phyloP scores from a whole-genome alignment of 2,329 filamentous ascomycete genomes.

The Fusarium humuli region DNA sequence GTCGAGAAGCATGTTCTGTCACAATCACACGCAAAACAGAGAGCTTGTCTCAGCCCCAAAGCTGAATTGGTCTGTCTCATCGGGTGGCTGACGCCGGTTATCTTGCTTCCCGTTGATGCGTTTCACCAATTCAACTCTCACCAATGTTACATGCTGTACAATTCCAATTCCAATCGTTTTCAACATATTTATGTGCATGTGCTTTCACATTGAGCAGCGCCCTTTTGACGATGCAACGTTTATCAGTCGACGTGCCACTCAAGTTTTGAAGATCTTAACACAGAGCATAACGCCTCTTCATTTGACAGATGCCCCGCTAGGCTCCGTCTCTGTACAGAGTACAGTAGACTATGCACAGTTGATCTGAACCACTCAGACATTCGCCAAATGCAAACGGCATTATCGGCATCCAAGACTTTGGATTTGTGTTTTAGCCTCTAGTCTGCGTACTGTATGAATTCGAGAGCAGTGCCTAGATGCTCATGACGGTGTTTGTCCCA shows the following conservation, averaged over 20 bases:
- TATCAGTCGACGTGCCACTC: conserved; percentile 4
- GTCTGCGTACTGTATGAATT: conserved; percentile 1
- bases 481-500: conserved; percentile 27
- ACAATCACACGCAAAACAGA: conserved; percentile 17
- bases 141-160: conserved; percentile 9
- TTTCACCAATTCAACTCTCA: conserved; percentile 31
- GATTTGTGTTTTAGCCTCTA: conserved; percentile 23
- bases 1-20: conserved; percentile 2
- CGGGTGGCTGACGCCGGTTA: conserved; percentile 36
- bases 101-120: conserved; percentile 35
- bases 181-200: background rate
- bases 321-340: background rate
- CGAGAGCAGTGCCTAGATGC: conserved; percentile 19
- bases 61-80: conserved; percentile 30
- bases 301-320: conserved; percentile 9
- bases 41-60: conserved; percentile 20
- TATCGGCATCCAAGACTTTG: conserved; percentile 10
- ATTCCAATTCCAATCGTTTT: conserved; percentile 12
- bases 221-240: conserved; percentile 19
- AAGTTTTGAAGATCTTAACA: conserved; percentile 24
- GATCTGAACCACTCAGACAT: conserved; percentile 3
- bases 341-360: background rate
- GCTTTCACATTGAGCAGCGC: background rate
- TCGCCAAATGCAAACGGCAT: conserved; percentile 9
- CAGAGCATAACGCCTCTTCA: conserved; percentile 14